Evolutionary conservation across 2,329 filamentous ascomycete species (phyloP), one percentile per base, ranked within the genome.

Genomic region (Colletotrichum costaricense): DNA sequence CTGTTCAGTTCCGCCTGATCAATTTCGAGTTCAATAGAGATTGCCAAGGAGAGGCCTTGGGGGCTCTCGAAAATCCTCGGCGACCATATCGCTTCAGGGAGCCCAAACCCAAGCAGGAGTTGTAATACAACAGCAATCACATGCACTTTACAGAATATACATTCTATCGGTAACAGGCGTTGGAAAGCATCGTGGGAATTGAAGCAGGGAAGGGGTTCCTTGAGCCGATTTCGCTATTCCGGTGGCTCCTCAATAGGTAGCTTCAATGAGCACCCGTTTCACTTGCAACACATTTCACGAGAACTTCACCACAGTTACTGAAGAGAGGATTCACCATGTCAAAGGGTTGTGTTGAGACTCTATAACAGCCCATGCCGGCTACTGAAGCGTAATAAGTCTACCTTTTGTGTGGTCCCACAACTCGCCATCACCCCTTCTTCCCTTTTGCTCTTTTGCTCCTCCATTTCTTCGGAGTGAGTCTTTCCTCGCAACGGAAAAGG

Each of bases 321-420:
- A 49, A 9, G 8, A n/a, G 4, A 52, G 16, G 11, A n/a, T 22
- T 11, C 38, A 11, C 19, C 38, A 58, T 63, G 26, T 52, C 22
- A 63, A 46, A 22, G 65, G 54, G 58, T 46, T 52, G 35, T 26
- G 58, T 72, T 63, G 58, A 69, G 33, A 63, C 65, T 63, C 49
- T 55, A 19, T 30, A 52, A 49, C n/a, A 38, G 30, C 65, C 58
- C 58, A 28, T 42, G 62, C 65, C 65, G 69, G 65, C 58, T 33
- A 35, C 58, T 69, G 65, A 63, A 69, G 58, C 65, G 56, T 62
- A 38, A 28, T 63, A 63, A 30, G 64, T 58, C 69, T 68, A 69
- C 26, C 30, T 12, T 28, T 9, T 38, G 11, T 38, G 11, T 22
- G 16, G 35, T 63, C 30, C 24, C 52, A 52, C 35, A 33, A 26